Base-by-base conservation (phyloP, 202 grass and related monocot species). In the Tripidium arundinaceum region DNA sequence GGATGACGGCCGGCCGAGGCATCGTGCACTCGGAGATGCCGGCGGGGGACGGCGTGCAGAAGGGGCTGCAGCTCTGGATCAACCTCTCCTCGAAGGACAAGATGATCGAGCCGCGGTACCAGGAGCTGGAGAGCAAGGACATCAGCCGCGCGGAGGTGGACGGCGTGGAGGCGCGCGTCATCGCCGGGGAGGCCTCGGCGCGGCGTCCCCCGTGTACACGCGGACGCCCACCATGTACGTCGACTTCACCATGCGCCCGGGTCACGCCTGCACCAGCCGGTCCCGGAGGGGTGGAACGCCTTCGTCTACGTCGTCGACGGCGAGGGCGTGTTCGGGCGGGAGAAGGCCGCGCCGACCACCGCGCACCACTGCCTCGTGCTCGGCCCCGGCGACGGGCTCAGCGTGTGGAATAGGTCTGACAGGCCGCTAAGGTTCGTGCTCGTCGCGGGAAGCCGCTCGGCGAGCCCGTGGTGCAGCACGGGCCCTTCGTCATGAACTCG, bases 11-110 rank as follows among this genome's bases (percentile, higher is more conserved):
- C 0, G 92, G 96, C 1, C 88, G 92, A 0, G 92, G 96, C 25
- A 99, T 99, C 37, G 91, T 99, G 74, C 96, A 95, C 78, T 99
- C 96, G 0, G 92, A 99, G 88, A 99, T 92, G 92, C 92, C 92
- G 0, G 90, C 88, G 8, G 83, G 78, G 0, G 88, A 78, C 11
- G 95, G 92, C 0, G 88, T 94, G 54, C 92, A 98, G 31, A 95
- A 89, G 40, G 95, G 95, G 4, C 79, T 98, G 5, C 96, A 98
- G 79, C 88, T 98, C 19, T 98, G 92, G 96, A 93, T 98, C 81
- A 98, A 98, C 81, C 96, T 98, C 47, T 85, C 95, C 24, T 89
- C 95, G 12, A 98, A 93, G 15, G 88, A 94, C 81, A 98, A 92
- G 84, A 94, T 98, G 95, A 93, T 97, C 22, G 88, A 98, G 72